Evolutionary conservation across 106 monocot genomes (phyloP).

Genomic region (Dendrobium officinale): DNA sequence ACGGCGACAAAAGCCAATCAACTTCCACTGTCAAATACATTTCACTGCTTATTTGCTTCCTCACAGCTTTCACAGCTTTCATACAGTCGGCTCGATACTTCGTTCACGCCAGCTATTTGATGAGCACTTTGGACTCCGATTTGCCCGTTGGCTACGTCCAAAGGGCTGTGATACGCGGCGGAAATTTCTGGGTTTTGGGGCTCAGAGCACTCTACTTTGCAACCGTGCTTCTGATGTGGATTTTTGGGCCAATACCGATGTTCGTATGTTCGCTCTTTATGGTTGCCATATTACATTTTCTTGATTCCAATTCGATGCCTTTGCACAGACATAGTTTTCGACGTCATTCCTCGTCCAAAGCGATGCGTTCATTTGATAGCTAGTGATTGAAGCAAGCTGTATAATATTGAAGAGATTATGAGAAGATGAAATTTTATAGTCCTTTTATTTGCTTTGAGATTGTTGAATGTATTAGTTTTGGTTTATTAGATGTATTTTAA

Average conservation of each 20-base stretch:
- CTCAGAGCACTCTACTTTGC: constrained; percentile 61
- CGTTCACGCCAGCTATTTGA: constrained; percentile 68
- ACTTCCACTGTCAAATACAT: constrained; percentile 63
- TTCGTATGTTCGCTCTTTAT: constrained; percentile 43
- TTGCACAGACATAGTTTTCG: constrained; percentile 21
- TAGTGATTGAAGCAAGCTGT: no score
- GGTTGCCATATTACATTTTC: constrained; percentile 40
- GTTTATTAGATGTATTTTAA: no score
- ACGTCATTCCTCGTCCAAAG: background rate
- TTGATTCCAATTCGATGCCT: constrained; percentile 51
- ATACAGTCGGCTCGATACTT: constrained; percentile 62
- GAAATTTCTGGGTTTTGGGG: constrained; percentile 63
- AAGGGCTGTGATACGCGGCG: constrained; percentile 40
- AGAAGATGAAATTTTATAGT: no score
- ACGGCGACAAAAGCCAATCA: constrained; percentile 43
- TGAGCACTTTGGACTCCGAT: constrained; percentile 57
- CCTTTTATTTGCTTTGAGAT: no score
- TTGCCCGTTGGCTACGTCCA: constrained; percentile 63
- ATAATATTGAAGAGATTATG: no score
- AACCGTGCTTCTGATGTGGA: constrained; percentile 59
- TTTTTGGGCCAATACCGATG: constrained; percentile 81
- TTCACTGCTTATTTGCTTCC: constrained; percentile 60
- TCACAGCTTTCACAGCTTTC: constrained; percentile 64
- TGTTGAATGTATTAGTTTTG: no score
- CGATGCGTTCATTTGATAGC: background rate